Percentiles rank a stretch among this genome's conserved stretches.
phyloP scores from a whole-genome alignment of 2,329 filamentous ascomycete species.

The Epichloe gansuensis region DNA sequence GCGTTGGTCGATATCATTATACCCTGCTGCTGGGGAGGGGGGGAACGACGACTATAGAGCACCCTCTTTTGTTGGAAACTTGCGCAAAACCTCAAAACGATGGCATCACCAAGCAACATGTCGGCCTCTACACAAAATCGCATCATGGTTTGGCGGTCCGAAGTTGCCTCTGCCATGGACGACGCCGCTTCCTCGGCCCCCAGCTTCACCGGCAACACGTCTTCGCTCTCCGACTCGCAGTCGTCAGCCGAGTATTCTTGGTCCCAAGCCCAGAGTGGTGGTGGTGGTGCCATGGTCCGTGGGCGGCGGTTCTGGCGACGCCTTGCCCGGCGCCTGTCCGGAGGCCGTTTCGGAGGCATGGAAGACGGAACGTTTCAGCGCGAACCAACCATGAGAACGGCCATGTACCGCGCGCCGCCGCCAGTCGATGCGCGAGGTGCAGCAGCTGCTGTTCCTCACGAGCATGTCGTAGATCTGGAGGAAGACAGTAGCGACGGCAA shows the following conservation, averaged over 20 bases:
- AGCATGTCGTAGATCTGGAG: slow-evolving; percentile 11
- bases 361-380: slow-evolving; percentile 5
- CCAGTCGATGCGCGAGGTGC: slow-evolving; percentile 6
- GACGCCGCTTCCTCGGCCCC: slow-evolving; percentile 13
- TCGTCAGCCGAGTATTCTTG: slow-evolving; percentile 3
- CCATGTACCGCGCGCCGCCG: slow-evolving; percentile 22
- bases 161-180: slow-evolving; percentile 29
- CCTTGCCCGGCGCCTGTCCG: slow-evolving; percentile 12
- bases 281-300: slow-evolving; percentile 5
- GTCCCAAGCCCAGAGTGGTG: background rate
- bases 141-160: slow-evolving; percentile 37
- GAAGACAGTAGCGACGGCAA: slow-evolving; percentile 15
- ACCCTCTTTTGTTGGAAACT: background rate
- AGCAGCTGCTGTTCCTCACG: slow-evolving; percentile 6
- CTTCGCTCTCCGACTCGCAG: slow-evolving; percentile 7
- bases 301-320: slow-evolving; percentile 13
- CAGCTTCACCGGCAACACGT: slow-evolving; percentile 12
- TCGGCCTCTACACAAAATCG: slow-evolving; percentile 13
- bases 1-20: background rate
- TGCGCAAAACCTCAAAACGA: background rate
- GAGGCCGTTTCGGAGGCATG: slow-evolving; percentile 5
- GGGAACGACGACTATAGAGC: too few relatives aligned
- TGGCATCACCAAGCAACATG: background rate
- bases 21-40: background rate
- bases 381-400: slow-evolving; percentile 15